Evolutionary conservation across 495 filamentous ascomycete species (phyloP), one percentile per base, ranked within the genome.

Genomic region (Amorphotheca resinae): DNA sequence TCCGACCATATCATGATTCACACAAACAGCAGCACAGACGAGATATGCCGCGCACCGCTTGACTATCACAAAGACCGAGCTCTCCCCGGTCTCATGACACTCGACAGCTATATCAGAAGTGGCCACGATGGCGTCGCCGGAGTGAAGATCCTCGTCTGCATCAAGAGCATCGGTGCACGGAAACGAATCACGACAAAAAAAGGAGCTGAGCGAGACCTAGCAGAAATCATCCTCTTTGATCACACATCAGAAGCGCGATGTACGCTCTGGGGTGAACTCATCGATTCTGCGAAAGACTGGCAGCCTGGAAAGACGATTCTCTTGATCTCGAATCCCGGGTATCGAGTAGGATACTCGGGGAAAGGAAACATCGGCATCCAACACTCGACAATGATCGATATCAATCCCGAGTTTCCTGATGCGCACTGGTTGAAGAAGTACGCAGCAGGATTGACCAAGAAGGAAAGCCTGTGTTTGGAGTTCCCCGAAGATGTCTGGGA

Each of bases 151-250:
- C 56, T 78, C 1, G 67, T 78, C 6, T 73, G 72, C 41, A 72
- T 77, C 9, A 68, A 71, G 51, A 70, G 68, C 46, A 59, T 77
- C 41, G 73, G 72, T 0, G 61, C 62, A 9, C 63, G 61, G 43
- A 71, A 70, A 57, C 61, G 54, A 56, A 62, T 77, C 37, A 64
- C 60, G 1, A 65, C 62, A 33, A 73, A 71, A 46, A 67, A 53
- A 1, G 57, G 55, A 21, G 42, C 43, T 3, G 46, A 53, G 3
- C 52, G 61, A 0, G 61, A 73, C 31, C 59, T 72, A 25, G 57
- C 72, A 20, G 70, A 73, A 37, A 56, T 81, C 8, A 53, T 60
- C 14, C 53, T 82, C 9, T 76, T 77, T 44, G 79, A 83, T 51
- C 68, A 81, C 46, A 80, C 73, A 2, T 62, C 57, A 3, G 65